Evolutionary conservation across 768 basidiomycete species (phyloP).

Genomic region (Hemileccinum rubropunctum): DNA sequence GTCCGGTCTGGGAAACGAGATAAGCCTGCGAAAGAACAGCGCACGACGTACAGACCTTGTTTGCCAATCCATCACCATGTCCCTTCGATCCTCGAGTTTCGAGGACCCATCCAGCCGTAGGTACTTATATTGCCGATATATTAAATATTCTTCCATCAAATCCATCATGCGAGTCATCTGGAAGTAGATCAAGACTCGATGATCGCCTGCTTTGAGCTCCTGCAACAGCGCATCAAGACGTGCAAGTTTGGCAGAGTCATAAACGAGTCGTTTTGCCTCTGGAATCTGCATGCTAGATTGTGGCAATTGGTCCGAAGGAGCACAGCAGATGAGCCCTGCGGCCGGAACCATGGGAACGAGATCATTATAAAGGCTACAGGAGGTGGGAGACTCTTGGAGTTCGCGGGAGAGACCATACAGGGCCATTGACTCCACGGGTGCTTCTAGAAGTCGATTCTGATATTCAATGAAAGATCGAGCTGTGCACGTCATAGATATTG

Average conservation of each 20-base stretch:
- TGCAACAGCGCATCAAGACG: conserved; percentile 85
- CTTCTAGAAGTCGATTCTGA: conserved; percentile 57
- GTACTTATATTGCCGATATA: conserved; percentile 96
- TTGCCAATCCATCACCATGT: conserved; percentile 99
- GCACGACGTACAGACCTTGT: conserved; percentile 60
- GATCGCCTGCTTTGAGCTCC: conserved; percentile 89
- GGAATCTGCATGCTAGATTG: conserved; percentile 87
- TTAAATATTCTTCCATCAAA: conserved; percentile 96
- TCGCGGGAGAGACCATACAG: conserved; percentile 81
- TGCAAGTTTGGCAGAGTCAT: conserved; percentile 95
- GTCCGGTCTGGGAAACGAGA: conserved; percentile 50
- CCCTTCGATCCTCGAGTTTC: conserved; percentile 91
- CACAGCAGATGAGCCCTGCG: conserved; percentile 62
- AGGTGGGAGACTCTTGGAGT: conserved; percentile 54
- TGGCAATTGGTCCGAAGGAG: conserved; percentile 74
- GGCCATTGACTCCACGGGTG: conserved; percentile 70
- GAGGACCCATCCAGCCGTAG: conserved; percentile 90
- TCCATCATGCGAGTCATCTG: conserved; percentile 99
- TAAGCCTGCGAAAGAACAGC: background rate
- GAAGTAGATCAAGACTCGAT: conserved; percentile 95
- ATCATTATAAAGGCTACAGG: conserved; percentile 45
- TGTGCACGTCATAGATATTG: conserved; percentile 68
- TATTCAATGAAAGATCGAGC: conserved; percentile 78
- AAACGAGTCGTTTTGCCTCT: conserved; percentile 90
- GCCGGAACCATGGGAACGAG: conserved; percentile 61